Base-by-base conservation (phyloP, 1,139 yeast genomes). In the Candida tetrigidarum region DNA sequence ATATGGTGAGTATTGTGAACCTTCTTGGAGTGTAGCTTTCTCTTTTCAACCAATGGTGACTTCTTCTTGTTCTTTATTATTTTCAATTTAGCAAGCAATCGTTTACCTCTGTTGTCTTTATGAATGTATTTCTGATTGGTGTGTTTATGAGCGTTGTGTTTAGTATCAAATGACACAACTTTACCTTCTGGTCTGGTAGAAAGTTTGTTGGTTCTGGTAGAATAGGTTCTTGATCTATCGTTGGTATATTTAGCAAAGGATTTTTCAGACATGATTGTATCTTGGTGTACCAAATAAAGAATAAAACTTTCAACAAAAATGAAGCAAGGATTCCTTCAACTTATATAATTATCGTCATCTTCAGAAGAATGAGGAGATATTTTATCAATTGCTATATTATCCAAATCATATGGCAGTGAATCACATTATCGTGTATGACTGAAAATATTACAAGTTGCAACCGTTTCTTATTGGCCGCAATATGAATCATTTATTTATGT, bases 251-350 rank as follows among this genome's bases (percentile, higher is more conserved):
- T 30, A 30, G 34, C 34, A 4, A 9, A 11, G 15, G 34, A 30
- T 30, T 30, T 30, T 15, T 30, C 34, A 12, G 34, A 30, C 34
- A 30, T 30, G 34, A 18, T 30, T 30, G 4, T 20, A 30, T 30
- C 15, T 4, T 30, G 10, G 28, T 11, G 3, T n/a, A n/a, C n/a
- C n/a, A 12, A 7, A 15, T 4, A 14, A 15, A 9, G 4, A 14
- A 12, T 10, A 28, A 14, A 28, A 28, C 2, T 15, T 12, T 14
- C 9, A 22, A 22, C 23, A 22, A 26, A 26, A 6, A 28, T n/a
- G 5, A 6, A 6, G n/a, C 15, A 15, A 28, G 14, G 32, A 11
- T 14, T 28, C n/a, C n/a, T 14, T 28, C 18, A 28, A 28, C 15
- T 28, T 14, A 14, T 28, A 28, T 14, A n/a, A n/a, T n/a, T n/a